Conservation (phyloP, 2,329 filamentous ascomycete species). For the Thielaviopsis euricoi region DNA sequence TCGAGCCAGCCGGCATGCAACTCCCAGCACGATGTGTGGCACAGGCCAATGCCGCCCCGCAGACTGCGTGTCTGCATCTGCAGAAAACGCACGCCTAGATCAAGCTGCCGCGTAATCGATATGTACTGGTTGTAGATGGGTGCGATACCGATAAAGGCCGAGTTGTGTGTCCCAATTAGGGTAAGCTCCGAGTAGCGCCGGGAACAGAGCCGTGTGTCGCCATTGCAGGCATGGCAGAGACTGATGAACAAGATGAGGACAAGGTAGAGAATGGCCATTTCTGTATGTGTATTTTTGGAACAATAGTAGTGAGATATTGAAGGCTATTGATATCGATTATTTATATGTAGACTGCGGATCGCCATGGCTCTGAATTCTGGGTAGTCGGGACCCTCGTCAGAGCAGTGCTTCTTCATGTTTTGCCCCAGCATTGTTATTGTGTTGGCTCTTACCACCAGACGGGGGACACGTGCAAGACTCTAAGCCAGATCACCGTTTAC, state of each 20-base stretch:
- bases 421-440: background rate
- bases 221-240: slow-evolving; percentile 33
- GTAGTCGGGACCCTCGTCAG: background rate
- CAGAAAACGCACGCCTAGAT: slow-evolving; percentile 45
- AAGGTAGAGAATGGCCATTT: background rate
- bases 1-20: slow-evolving; percentile 41
- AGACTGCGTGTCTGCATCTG: slow-evolving; percentile 45
- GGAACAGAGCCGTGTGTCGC: slow-evolving; percentile 35
- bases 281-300: background rate
- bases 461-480: background rate
- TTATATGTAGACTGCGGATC: background rate
- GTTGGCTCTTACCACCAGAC: no score
- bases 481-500: no score
- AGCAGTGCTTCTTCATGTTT: background rate
- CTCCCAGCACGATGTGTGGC: slow-evolving; percentile 46
- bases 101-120: slow-evolving; percentile 38
- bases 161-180: slow-evolving; percentile 49
- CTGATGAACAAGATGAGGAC: background rate
- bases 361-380: background rate
- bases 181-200: slow-evolving; percentile 42
- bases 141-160: slow-evolving; percentile 41
- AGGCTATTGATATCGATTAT: background rate
- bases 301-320: background rate
- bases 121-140: slow-evolving; percentile 44
- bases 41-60: slow-evolving; percentile 37